Evolutionary conservation across 495 filamentous ascomycete genomes (phyloP).

Genomic region (Cairneyella variabilis): DNA sequence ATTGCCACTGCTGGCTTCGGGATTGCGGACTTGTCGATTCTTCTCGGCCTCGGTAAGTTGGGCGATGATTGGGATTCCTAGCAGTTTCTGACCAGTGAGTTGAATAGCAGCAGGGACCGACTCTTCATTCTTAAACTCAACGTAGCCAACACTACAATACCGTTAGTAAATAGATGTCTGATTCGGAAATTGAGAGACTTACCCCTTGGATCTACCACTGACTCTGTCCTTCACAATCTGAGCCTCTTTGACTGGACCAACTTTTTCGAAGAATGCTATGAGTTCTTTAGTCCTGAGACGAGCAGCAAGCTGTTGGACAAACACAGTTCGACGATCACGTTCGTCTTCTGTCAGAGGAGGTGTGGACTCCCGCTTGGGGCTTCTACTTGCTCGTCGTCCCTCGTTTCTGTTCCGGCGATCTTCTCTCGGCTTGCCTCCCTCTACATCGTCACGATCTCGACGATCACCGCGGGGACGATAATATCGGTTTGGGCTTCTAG

Average conservation of each 20-base stretch:
- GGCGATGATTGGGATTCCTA: constrained; percentile 98
- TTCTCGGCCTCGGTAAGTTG: constrained; percentile 99
- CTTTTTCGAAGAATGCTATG: constrained; percentile 92
- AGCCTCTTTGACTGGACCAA: constrained; percentile 93
- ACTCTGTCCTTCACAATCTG: constrained; percentile 99
- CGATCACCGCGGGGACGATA: constrained; percentile 67
- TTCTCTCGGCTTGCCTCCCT: constrained; percentile 39
- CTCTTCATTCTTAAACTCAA: constrained; percentile 97
- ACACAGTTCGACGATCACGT: constrained; percentile 93
- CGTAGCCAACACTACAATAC: constrained; percentile 83
- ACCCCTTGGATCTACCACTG: constrained; percentile 97
- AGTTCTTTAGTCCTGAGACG: constrained; percentile 90
- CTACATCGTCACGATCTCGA: constrained; percentile 43
- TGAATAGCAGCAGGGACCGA: constrained; percentile 91
- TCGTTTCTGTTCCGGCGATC: constrained; percentile 51
- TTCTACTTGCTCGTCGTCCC: constrained; percentile 45
- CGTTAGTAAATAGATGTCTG: constrained; percentile 30
- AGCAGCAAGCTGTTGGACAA: constrained; percentile 95
- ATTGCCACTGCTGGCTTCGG: constrained; percentile 60
- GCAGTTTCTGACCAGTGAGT: constrained; percentile 96
- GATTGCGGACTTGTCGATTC: constrained; percentile 91
- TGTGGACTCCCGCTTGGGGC: constrained; percentile 42
- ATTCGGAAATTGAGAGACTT: constrained; percentile 31
- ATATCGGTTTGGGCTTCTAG: constrained; percentile 72
- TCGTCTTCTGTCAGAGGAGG: constrained; percentile 88